A percentile compares a stretch with the other conserved stretches of the same genome.
Conservation (phyloP, 1,284 basidiomycete species). For the Naganishia sp. region DNA sequence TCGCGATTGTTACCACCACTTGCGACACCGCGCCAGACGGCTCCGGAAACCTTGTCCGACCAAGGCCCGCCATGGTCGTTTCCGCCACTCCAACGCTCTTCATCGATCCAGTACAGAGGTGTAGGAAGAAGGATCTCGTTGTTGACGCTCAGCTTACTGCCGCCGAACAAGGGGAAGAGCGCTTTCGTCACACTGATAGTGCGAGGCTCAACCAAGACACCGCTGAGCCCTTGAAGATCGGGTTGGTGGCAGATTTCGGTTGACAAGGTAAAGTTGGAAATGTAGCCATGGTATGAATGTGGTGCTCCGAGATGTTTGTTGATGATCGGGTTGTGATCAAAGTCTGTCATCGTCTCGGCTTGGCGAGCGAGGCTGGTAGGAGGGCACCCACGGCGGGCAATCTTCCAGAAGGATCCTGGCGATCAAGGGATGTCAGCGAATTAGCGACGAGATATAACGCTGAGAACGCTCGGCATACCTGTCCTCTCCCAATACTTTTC, state of each 20-base stretch:
- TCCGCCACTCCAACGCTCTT: constrained; percentile 14
- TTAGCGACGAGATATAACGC: not conserved
- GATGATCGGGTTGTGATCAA: constrained; percentile 13
- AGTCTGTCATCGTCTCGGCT: constrained; percentile 13
- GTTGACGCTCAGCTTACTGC: constrained; percentile 14
- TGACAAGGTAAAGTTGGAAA: constrained; percentile 13
- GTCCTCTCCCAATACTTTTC: constrained; percentile 15
- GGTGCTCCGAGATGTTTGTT: constrained; percentile 5
- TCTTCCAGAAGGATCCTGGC: constrained; percentile 11
- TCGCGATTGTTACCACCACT: constrained; percentile 8
- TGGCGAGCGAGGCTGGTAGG: constrained; percentile 13
- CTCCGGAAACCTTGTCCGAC: constrained; percentile 2
- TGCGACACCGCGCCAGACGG: constrained; percentile 19
- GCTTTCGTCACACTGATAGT: constrained; percentile 1
- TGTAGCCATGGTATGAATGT: constrained; percentile 18
- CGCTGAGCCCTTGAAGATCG: constrained; percentile 14
- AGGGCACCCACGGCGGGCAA: constrained; percentile 9
- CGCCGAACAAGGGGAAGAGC: constrained; percentile 15
- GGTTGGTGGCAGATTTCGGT: constrained; percentile 19
- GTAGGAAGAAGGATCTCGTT: constrained; percentile 14
- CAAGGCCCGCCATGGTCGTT: constrained; percentile 10
- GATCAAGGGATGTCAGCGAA: not conserved
- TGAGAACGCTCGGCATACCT: not conserved
- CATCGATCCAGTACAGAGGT: constrained; percentile 14
- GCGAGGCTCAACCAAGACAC: constrained; percentile 3